Evolutionary conservation across 2,329 filamentous ascomycete genomes (phyloP), one percentile per base, ranked within the genome.

Genomic region (Phaeosphaeriaceae sp.): DNA sequence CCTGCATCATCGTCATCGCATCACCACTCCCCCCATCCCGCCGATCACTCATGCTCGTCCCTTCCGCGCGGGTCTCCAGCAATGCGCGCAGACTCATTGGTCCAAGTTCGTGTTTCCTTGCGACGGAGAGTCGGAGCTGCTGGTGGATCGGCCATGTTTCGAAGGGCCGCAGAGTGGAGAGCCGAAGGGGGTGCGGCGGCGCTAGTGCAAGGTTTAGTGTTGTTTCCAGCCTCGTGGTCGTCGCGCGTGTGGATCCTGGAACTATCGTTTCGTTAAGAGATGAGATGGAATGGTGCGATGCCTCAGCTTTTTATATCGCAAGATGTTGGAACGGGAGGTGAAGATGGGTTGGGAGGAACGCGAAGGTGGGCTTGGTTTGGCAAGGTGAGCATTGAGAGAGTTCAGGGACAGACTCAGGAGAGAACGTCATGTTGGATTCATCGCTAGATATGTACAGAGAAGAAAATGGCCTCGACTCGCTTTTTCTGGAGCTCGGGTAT

Each of bases 21-120:
- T 40, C 53, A 46, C 45, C 44, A 31, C 51, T 17, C 6, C 15
- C 15, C 27, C 25, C 33, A 24, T 48, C 5, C 19, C 15, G 11
- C 27, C 20, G 17, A 48, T 17, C 13, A 17, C 27, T n/a, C 54
- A 36, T 27, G 36, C 17, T 40, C 41, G 42, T 22, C 20, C 45
- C 46, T 40, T 19, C 54, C 44, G 51, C 53, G 27, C 58, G 54
- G 54, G 42, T 54, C 58, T 60, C 54, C 58, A 55, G 48, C 24
- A 13, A 10, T 40, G 13, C 9, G 21, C 33, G 10, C 27, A 20
- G 11, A 19, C 33, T 57, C 17, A 51, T 55, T 53, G 48, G 54
- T 20, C 13, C 22, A 51, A 40, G 51, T 36, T 7, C 21, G 25
- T 21, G 17, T 13, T n/a, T 36, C n/a, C 25, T 57, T 31, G 48